These are phyloP conservation scores for Fusarium keratoplasticum DNA, from an alignment of 2,329 filamentous ascomycete species.

Conservation along the genomic window DNA sequence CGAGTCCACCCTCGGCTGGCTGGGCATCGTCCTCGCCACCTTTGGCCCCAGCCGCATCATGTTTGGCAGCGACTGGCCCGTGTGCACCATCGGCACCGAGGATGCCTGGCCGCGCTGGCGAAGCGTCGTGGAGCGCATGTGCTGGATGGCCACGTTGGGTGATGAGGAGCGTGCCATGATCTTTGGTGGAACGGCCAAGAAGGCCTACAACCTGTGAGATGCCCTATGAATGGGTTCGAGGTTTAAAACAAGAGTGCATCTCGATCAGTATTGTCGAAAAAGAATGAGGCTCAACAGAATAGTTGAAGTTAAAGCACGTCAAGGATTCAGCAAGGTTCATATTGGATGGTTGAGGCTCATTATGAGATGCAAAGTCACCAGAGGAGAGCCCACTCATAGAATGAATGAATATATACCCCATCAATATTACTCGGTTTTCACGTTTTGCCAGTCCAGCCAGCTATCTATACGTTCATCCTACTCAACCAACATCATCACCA, in stretches of 20 bases:
- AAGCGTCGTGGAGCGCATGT: conserved; percentile 74
- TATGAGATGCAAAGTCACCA: conserved; percentile 5
- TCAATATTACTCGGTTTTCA: background rate
- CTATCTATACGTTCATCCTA: background rate
- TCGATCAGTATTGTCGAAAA: background rate
- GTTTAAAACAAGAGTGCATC: background rate
- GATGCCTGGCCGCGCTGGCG: conserved; percentile 82
- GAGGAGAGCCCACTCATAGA: conserved; percentile 3
- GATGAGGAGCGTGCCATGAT: conserved; percentile 73
- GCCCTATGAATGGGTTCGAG: background rate
- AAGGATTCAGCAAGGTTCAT: background rate
- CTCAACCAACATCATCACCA: background rate
- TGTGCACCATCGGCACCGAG: conserved; percentile 76
- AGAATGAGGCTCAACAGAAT: background rate
- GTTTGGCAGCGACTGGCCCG: conserved; percentile 95
- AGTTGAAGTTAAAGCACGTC: background rate
- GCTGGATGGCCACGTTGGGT: conserved; percentile 70
- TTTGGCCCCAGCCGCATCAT: conserved; percentile 82
- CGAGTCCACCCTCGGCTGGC: conserved; percentile 74
- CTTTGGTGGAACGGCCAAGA: conserved; percentile 78
- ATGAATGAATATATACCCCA: conserved; percentile 22
- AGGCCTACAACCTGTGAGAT: conserved; percentile 71
- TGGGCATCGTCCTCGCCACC: conserved; percentile 75
- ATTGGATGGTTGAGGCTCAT: background rate
- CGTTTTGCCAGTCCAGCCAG: background rate